Conservation (phyloP, 106 monocot species). For the Dioscorea zingiberensis region DNA sequence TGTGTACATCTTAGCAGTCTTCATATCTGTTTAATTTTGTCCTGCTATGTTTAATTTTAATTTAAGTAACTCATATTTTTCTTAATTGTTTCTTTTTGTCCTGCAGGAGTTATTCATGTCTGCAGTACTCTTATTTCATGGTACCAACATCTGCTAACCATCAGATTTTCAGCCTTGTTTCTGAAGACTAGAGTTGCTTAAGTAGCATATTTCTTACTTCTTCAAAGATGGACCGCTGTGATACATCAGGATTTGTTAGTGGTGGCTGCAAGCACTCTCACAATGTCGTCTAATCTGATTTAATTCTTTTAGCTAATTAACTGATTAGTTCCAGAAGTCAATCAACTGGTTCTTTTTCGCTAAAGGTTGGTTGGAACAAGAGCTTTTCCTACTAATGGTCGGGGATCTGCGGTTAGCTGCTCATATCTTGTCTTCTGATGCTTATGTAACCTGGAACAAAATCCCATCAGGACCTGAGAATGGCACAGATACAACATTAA, state of each 20-base stretch:
- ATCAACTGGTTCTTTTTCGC: constrained; percentile 18
- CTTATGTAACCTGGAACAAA: constrained; percentile 1
- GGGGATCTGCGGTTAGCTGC: neutral
- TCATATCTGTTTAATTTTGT: too few species aligned
- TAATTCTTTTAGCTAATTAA: constrained; percentile 4
- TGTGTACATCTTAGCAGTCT: too few species aligned
- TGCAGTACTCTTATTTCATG: too few species aligned
- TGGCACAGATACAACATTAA: constrained; percentile 10
- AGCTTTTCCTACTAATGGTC: constrained; percentile 10
- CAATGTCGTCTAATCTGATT: neutral
- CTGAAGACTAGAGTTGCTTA: too few species aligned
- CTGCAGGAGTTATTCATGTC: too few species aligned
- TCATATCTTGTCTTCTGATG: neutral
- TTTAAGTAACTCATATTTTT: too few species aligned
- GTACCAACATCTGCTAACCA: too few species aligned
- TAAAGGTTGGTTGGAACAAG: constrained; percentile 8
- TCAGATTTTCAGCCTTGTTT: too few species aligned
- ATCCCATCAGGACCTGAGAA: constrained; percentile 15
- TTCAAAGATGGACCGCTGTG: constrained; percentile 17
- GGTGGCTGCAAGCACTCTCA: constrained; percentile 8
- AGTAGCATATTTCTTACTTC: neutral
- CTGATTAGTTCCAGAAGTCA: constrained; percentile 17
- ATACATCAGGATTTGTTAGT: constrained; percentile 28
- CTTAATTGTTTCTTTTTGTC: too few species aligned
- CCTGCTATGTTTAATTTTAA: too few species aligned